phyloP scores from a whole-genome alignment of 306 rosid genomes.

The Begonia fuchsioides region DNA sequence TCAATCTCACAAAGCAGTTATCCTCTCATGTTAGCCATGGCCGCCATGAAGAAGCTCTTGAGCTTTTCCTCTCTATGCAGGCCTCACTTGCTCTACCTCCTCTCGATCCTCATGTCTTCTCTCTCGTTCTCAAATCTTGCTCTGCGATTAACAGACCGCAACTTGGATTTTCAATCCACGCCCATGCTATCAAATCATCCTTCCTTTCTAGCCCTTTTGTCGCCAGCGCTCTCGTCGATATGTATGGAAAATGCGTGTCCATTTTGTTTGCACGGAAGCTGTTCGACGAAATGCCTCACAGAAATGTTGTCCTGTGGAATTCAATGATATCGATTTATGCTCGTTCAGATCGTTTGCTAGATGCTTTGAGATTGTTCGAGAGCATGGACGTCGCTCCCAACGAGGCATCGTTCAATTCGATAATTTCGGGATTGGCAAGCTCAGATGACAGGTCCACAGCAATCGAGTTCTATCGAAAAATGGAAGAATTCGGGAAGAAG shows the following conservation, averaged over 20 bases:
- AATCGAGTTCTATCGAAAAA: conserved; percentile 29
- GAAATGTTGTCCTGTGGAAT: conserved; percentile 56
- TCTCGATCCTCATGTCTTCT: conserved; percentile 69
- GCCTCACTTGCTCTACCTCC: conserved; percentile 26
- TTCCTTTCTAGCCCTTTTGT: conserved; percentile 38
- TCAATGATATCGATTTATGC: conserved; percentile 41
- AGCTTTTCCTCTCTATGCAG: conserved; percentile 53
- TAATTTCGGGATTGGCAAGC: conserved; percentile 34
- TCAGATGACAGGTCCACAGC: conserved; percentile 28
- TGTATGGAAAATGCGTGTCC: conserved; percentile 49
- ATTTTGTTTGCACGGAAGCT: conserved; percentile 28
- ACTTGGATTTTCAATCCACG: conserved; percentile 53
- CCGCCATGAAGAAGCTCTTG: conserved; percentile 36
- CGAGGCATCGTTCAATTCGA: conserved; percentile 41
- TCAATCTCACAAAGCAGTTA: conserved; percentile 35
- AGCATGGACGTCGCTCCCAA: conserved; percentile 36
- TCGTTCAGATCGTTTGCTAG: conserved; percentile 11
- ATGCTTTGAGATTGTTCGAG: conserved; percentile 31
- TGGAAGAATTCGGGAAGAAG: conserved; percentile 23
- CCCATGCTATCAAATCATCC: conserved; percentile 39
- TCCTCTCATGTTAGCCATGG: conserved; percentile 34
- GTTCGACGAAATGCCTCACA: conserved; percentile 47
- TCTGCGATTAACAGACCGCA: conserved; percentile 29
- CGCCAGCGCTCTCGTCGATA: conserved; percentile 32
- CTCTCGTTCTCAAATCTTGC: conserved; percentile 69